Percentiles rank a stretch among this genome's conserved stretches.
phyloP scores from a whole-genome alignment of 2,329 filamentous ascomycete species.

The Mycosphaerelloides madeirae region DNA sequence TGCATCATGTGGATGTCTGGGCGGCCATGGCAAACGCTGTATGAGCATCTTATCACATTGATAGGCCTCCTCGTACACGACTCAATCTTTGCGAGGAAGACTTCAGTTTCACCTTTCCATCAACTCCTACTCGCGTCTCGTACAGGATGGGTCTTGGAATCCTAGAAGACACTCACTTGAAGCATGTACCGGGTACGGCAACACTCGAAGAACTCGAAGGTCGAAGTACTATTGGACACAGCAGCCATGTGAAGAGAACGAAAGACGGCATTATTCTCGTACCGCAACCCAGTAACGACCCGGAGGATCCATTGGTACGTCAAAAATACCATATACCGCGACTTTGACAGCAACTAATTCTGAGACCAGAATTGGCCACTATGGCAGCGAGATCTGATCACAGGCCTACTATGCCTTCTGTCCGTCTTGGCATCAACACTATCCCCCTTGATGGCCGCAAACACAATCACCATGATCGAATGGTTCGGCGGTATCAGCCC shows the following conservation, averaged over 20 bases:
- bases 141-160: not conserved
- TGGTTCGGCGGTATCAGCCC: conserved; percentile 54
- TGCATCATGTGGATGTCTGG: no score
- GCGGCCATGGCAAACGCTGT: no score
- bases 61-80: no score
- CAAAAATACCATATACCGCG: not conserved
- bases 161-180: not conserved
- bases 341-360: not conserved
- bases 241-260: not conserved
- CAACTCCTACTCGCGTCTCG: no score
- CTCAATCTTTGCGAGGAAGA: no score
- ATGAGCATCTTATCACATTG: no score
- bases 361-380: conserved; percentile 67
- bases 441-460: conserved; percentile 77
- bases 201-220: conserved; percentile 2
- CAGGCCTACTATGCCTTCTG: conserved; percentile 67
- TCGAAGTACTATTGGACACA: not conserved
- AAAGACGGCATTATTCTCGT: conserved; percentile 12
- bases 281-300: conserved; percentile 12
- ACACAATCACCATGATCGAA: conserved; percentile 69
- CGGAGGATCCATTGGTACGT: conserved; percentile 12
- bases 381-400: conserved; percentile 75
- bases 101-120: no score
- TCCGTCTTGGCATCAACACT: conserved; percentile 76
- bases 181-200: not conserved